Conservation (phyloP, 306 rosid species). For the Dalbergia oliveri region DNA sequence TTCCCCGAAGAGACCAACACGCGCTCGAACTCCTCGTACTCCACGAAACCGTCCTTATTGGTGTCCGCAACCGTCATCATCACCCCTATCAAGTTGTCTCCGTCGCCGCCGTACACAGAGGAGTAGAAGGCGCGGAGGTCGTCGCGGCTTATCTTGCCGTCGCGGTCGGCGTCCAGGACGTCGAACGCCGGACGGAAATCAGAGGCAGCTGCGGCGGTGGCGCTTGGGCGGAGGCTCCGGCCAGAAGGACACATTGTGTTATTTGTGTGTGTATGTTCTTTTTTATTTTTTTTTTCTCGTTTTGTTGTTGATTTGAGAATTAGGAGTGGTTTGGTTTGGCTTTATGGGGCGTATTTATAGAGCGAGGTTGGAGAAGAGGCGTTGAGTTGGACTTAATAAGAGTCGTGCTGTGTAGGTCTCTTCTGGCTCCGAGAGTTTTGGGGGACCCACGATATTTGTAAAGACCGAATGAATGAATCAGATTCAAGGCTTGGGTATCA, state of each 20-base stretch:
- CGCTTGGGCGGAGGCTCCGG: conserved; percentile 11
- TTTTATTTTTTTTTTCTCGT: not conserved
- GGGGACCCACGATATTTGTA: conserved; percentile 36
- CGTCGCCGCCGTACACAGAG: conserved; percentile 41
- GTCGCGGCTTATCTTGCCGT: conserved; percentile 82
- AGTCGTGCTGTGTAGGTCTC: not conserved
- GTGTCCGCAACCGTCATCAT: conserved; percentile 89
- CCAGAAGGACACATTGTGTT: conserved; percentile 74
- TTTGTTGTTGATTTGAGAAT: not conserved
- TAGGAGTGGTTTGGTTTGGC: not conserved
- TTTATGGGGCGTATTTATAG: not conserved
- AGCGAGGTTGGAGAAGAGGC: not conserved
- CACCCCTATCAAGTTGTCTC: conserved; percentile 62
- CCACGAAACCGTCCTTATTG: conserved; percentile 81
- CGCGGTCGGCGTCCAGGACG: conserved; percentile 77
- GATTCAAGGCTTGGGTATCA: conserved; percentile 40
- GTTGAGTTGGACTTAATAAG: no score
- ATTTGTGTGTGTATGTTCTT: not conserved
- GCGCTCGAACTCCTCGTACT: conserved; percentile 89
- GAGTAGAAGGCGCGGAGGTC: conserved; percentile 78
- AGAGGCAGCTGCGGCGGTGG: not conserved
- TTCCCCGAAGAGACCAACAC: conserved; percentile 54
- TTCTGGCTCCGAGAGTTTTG: not conserved
- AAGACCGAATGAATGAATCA: not conserved
- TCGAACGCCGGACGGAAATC: conserved; percentile 78